phyloP scores from a whole-genome alignment of 139 green algal species.

The Asterochloris erici region DNA sequence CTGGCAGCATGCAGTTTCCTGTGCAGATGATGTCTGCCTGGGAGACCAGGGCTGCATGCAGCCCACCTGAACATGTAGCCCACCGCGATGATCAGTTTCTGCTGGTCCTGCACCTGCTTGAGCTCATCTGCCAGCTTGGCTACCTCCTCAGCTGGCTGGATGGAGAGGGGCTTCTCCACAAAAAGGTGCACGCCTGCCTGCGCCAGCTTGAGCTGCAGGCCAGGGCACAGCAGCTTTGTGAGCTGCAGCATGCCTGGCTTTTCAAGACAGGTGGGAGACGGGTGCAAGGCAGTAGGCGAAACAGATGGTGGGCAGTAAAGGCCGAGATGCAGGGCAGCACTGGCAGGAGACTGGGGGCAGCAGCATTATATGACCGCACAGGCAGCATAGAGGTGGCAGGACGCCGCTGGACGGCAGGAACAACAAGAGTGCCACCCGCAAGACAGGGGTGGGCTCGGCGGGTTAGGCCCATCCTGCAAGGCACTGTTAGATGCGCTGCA shows the following conservation, averaged over 20 bases:
- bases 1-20: too few species aligned
- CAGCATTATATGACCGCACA: too few species aligned
- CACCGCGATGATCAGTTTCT: slow-evolving; percentile 16
- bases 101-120: slow-evolving; percentile 12
- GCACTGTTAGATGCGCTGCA: neutral
- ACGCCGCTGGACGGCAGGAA: too few species aligned
- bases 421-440: neutral
- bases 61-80: slow-evolving; percentile 20
- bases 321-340: too few species aligned
- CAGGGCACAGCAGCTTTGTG: too few species aligned
- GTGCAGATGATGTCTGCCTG: too few species aligned
- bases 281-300: too few species aligned
- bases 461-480: neutral
- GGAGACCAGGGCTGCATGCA: neutral
- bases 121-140: slow-evolving; percentile 13
- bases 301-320: too few species aligned
- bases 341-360: too few species aligned
- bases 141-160: slow-evolving; percentile 17
- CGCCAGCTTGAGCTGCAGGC: slow-evolving; percentile 11
- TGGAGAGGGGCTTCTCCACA: slow-evolving; percentile 22
- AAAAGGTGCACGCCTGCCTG: slow-evolving; percentile 23
- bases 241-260: too few species aligned
- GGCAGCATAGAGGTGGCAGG: too few species aligned
- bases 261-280: too few species aligned
- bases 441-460: neutral